These are phyloP conservation scores for Leccinum ponderosum DNA, from an alignment of 1,284 basidiomycete genomes.

Conservation along the genomic window DNA sequence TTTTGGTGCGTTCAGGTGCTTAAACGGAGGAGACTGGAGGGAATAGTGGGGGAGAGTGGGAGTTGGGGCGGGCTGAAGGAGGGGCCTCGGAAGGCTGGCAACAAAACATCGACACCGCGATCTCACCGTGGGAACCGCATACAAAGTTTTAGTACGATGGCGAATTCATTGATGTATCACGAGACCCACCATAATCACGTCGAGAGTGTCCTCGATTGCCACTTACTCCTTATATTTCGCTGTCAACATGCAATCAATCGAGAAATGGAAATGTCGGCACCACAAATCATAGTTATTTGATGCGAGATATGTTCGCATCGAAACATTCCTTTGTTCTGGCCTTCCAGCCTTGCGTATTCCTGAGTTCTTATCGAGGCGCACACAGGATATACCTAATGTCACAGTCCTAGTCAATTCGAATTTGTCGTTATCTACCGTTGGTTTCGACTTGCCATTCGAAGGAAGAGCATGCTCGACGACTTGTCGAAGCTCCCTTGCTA, in stretches of 20 bases:
- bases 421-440: not conserved
- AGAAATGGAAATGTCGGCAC: not conserved
- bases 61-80: too few species aligned
- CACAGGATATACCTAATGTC: constrained; percentile 50
- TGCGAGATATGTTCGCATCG: too few species aligned
- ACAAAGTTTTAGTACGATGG: not conserved
- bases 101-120: too few species aligned
- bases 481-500: constrained; percentile 25
- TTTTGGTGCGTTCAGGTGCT: too few species aligned
- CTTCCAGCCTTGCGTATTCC: constrained; percentile 40
- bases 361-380: constrained; percentile 63
- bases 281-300: not conserved
- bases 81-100: too few species aligned
- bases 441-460: constrained; percentile 47
- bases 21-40: too few species aligned
- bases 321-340: too few species aligned
- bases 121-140: too few species aligned
- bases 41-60: too few species aligned
- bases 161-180: not conserved
- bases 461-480: constrained; percentile 67
- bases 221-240: not conserved
- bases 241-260: not conserved
- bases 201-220: not conserved
- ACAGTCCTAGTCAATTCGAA: not conserved
- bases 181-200: not conserved